Base-by-base conservation (phyloP, 352 stramenopile genomes). In the Globisporangium radiosum region DNA sequence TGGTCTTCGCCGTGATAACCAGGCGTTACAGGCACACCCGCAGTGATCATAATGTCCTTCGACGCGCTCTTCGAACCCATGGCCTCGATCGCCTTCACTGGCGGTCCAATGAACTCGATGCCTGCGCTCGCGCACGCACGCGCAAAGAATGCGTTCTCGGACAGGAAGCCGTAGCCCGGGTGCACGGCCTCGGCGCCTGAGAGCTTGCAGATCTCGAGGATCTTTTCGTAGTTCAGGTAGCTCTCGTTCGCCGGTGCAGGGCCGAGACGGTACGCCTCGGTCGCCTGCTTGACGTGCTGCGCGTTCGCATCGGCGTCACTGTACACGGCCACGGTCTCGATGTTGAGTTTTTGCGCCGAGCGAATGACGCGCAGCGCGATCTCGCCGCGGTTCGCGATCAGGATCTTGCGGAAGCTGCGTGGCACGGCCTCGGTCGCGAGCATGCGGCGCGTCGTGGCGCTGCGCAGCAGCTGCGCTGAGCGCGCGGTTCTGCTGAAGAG, bases 51-150 rank as follows among this genome's bases (percentile, higher is more conserved):
- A 48, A 97, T 96, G 44, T 93, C 75, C 71, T 97, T 97, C 15
- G 87, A 95, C 55, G 81, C 88, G 53, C 79, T 96, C 78, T 98
- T 98, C 36, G 79, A 94, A 58, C 92, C 93, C 90, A 98, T 97
- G 42, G 83, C 73, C 54, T 91, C 69, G 58, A 98, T 98, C 25
- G 92, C 87, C 43, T 85, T 69, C 25, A 87, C 70, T 2, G 87
- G 81, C 2, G 92, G 92, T 3, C 92, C 92, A 39, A 98, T 95
- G 61, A 98, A 98, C 65, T 90, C 83, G 37, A 98, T 70, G 38
- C 76, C 78, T 5, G 81, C 78, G 13, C 90, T 78, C 5, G 72
- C 66, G 38, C 82, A 95, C 6, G 78, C 76, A 36, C 77, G 62
- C 11, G 75, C 71, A 56, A 97, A 97, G 15, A 62, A 68, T 15